phyloP scores from a whole-genome alignment of 768 basidiomycete genomes.

The Grammothele lineata region DNA sequence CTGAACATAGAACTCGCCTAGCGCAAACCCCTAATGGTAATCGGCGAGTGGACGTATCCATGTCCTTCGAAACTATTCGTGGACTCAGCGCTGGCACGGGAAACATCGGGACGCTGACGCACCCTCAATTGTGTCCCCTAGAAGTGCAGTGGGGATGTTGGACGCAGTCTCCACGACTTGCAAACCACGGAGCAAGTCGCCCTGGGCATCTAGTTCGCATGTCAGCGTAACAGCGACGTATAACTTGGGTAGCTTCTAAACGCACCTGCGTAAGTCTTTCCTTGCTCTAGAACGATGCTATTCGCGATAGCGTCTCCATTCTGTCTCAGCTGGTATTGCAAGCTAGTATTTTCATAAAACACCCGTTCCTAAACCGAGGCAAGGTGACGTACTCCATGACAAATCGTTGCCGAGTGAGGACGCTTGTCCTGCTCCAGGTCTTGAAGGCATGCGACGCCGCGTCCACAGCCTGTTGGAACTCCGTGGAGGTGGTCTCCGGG shows the following conservation, averaged over 20 bases:
- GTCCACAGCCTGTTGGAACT: conserved; percentile 80
- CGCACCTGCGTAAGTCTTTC: conserved; percentile 84
- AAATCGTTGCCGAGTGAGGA: conserved; percentile 84
- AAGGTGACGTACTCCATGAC: conserved; percentile 76
- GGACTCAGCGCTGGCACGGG: too few relatives aligned
- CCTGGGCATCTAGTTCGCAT: conserved; percentile 72
- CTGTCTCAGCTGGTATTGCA: conserved; percentile 83
- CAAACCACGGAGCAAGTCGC: conserved; percentile 88
- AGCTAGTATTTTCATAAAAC: conserved; percentile 42
- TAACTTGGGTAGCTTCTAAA: conserved; percentile 17
- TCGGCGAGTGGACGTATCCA: conserved; percentile 88
- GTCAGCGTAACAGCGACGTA: neutral
- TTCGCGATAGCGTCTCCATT: conserved; percentile 82
- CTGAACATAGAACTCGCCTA: too few relatives aligned
- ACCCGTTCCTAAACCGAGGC: too few relatives aligned
- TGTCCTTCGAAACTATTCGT: conserved; percentile 78
- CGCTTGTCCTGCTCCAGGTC: conserved; percentile 82
- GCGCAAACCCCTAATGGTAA: conserved; percentile 88
- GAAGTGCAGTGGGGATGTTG: conserved; percentile 76
- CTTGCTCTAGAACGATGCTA: conserved; percentile 93
- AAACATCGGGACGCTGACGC: too few relatives aligned
- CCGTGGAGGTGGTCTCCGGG: conserved; percentile 78
- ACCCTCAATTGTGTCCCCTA: conserved; percentile 94
- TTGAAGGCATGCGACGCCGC: conserved; percentile 85
- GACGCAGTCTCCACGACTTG: conserved; percentile 84